Base-by-base conservation (phyloP, 2,329 filamentous ascomycete species). In the Alternaria brassicicola region DNA sequence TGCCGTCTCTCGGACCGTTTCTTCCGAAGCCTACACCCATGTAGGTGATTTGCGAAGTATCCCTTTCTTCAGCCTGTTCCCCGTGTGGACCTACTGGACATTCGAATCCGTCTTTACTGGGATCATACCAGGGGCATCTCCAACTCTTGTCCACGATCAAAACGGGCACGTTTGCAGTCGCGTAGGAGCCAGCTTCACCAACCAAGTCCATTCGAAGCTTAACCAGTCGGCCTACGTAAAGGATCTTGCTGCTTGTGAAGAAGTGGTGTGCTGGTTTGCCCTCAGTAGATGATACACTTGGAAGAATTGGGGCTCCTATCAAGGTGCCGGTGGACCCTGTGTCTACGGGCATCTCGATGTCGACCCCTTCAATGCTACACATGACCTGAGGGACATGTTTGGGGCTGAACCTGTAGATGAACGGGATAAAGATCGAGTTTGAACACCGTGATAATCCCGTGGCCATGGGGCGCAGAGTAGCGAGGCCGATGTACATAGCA, bases 11-110 rank as follows among this genome's bases (percentile, higher is more conserved):
- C 7, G 63, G 59, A 26, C 55, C 56, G 43, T 77, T 77, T 35
- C 74, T 64, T 6, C 73, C 73, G 30, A 77, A 77, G 1, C 74
- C 74, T 39, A 77, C 66, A 8, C 74, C 74, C 74, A 77, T 77
- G 54, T 76, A 77, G 17, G 66, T 75, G 30, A 77, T 77, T 13
- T 61, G 55, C 6, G 64, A 67, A 21, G 68, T 72, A 38, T 75
- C 67, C 43, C 71, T 54, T 15, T 62, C 62, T 25, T 55, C 35
- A 2, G 73, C 67, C 15, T 65, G 57, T 28, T 73, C 69, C 6
- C 67, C 67, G 9, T 69, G 46, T 1, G 71, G 72, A 12, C 73
- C 70, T 4, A 41, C 46, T 5, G 73, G 73, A 51, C 74, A 77
- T n/a, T 67, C 59, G 28, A 71, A 72, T 0, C 41, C 58, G 45